Evolutionary conservation across 148 eudicot species (phyloP).

Genomic region (Rhododendron vialii): DNA sequence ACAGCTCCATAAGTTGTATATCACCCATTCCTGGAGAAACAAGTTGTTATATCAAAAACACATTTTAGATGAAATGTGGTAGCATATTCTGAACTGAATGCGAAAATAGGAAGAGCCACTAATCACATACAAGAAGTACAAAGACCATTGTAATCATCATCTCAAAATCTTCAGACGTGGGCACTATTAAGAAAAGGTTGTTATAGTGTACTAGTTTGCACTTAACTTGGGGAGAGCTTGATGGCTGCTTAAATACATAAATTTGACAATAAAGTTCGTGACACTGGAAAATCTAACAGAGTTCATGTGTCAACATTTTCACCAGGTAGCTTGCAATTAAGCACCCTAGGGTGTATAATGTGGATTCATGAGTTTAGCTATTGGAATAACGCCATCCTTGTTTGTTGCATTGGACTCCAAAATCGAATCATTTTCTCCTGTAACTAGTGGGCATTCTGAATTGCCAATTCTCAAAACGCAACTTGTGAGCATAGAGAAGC

Average conservation of each 20-base stretch:
- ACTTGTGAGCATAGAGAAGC: neutral
- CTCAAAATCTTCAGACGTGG: neutral
- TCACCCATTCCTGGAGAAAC: constrained; percentile 6
- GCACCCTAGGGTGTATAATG: too few species aligned
- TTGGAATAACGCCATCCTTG: neutral
- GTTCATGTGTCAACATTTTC: neutral
- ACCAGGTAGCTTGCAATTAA: too few species aligned
- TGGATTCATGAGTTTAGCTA: too few species aligned
- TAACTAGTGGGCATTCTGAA: neutral
- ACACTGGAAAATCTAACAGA: neutral
- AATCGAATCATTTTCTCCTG: neutral
- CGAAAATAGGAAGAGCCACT: neutral
- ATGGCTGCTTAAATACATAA: neutral
- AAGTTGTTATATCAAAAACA: neutral
- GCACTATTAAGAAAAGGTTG: neutral
- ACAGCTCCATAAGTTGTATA: neutral
- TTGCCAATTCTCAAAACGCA: neutral
- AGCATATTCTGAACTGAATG: neutral
- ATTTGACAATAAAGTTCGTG: neutral
- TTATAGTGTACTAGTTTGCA: neutral
- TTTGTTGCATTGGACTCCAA: neutral
- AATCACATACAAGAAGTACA: neutral
- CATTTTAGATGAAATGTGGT: neutral
- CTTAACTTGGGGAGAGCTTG: neutral
- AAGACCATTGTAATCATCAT: neutral